These are phyloP conservation scores for Aspergillus cejpii DNA, from an alignment of 2,329 filamentous ascomycete species.

Conservation along the genomic window DNA sequence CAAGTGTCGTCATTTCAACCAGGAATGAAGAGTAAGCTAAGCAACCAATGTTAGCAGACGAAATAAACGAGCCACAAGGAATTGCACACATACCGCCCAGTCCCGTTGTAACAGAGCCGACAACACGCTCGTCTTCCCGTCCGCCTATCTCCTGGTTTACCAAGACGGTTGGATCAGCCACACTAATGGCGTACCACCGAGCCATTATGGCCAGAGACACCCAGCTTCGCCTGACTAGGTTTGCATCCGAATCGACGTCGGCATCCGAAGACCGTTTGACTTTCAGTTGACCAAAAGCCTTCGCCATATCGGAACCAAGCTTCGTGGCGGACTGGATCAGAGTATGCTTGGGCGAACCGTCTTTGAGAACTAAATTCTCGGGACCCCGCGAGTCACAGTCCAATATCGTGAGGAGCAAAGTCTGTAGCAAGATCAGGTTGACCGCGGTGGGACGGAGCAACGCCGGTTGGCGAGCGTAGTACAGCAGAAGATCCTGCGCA, in stretches of 20 bases:
- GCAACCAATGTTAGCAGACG: constrained; percentile 7
- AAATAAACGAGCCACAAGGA: background rate
- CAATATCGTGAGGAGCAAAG: constrained; percentile 37
- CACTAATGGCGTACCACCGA: constrained; percentile 40
- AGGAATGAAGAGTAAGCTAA: constrained; percentile 36
- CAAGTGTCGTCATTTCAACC: constrained; percentile 32
- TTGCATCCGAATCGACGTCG: constrained; percentile 38
- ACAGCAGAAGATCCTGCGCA: constrained; percentile 37
- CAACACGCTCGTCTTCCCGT: constrained; percentile 35
- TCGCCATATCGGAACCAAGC: constrained; percentile 36
- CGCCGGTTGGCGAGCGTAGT: constrained; percentile 35
- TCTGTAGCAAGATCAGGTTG: constrained; percentile 40
- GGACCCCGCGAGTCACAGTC: constrained; percentile 40
- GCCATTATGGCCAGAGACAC: constrained; percentile 35
- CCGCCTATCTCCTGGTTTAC: constrained; percentile 35
- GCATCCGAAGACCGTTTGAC: constrained; percentile 29
- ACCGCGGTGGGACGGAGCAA: constrained; percentile 29
- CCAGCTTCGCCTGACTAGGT: constrained; percentile 38
- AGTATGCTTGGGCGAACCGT: constrained; percentile 36
- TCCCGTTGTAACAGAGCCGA: constrained; percentile 32
- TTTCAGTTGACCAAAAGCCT: constrained; percentile 35
- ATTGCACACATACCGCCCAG: constrained; percentile 32
- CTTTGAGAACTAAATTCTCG: constrained; percentile 38
- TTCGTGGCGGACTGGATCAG: constrained; percentile 37
- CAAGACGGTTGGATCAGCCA: constrained; percentile 36